Base-by-base conservation (phyloP, 257 asterid genomes). In the Solanum pennellii region DNA sequence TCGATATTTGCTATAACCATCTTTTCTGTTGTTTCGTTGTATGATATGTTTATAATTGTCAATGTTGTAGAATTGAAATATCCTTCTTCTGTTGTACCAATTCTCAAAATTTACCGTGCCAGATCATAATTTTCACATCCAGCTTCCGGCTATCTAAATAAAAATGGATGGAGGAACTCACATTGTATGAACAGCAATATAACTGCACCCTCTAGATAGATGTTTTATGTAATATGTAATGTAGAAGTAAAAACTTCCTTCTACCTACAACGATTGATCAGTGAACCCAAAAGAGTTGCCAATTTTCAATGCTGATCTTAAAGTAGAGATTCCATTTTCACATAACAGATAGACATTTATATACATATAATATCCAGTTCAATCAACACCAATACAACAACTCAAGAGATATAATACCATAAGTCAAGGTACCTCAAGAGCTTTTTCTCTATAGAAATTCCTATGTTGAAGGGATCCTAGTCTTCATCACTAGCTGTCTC, bases 401-500 rank as follows among this genome's bases (percentile, higher is more conserved):
- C 65, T 27, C 66, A 77, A 77, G 66, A 16, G 15, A 45, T 42
- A 79, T 37, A 45, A 47, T 27, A 45, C 5, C 41, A 44, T 7
- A 45, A 25, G 41, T 45, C 84, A 16, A 27, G 66, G 84, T 45
- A 79, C 84, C 84, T 79, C 65, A 45, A 45, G 84, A 45, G 84
- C 27, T 75, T 75, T 73, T 75, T 33, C 56, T 23, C 83, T 68
- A 33, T 68, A 68, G 33, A 47, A 80, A 16, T 80, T 45, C 42
- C 68, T 80, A 31, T 18, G 29, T 27, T 80, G 3, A 80, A 29
- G 41, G 59, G 44, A 84, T 29, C 90, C 90, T 88, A 92, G 80
- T 91, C 94, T 86, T 90, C 95, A 65, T 92, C 96, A 21, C 94
- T 91, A 82, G 52, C 90, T 69, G 84, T 72, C 77, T 91, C 96